Base-by-base conservation (phyloP, 2,329 filamentous ascomycete species). In the Lecanicillium sp. region DNA sequence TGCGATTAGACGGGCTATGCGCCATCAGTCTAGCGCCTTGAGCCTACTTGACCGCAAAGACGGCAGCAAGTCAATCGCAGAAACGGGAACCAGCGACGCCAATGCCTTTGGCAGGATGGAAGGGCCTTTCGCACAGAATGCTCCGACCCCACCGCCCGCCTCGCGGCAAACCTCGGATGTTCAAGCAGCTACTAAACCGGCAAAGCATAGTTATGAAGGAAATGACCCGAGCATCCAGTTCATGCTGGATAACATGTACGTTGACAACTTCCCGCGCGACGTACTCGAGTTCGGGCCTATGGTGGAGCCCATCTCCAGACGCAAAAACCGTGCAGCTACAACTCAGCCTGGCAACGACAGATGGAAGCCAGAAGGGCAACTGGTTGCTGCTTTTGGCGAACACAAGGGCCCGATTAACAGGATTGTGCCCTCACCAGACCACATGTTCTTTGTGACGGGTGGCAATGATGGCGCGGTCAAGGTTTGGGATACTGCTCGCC, bases 401-500 rank as follows among this genome's bases (percentile, higher is more conserved):
- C 92, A 98, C 55, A 80, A 72, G 19, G 87, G 79, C 1, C 77
- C 86, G 7, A 78, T 97, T 46, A 95, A 84, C 53, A 79, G 89
- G 9, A 77, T 97, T 10, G 70, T 84, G 3, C 77, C 87, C 7
- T 82, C 92, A 2, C 87, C 90, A 1, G 92, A 98, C 54, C 90
- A 98, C 57, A 68, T 81, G 4, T 98, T 98, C 64, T 98, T 98
- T 60, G 74, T 96, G 41, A 97, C 92, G 1, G 90, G 81, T 6
- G 90, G 89, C 9, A 87, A 95, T 52, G 92, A 98, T 59, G 87
- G 92, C 3, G 79, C 77, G 6, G 86, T 96, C 41, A 94, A 87
- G 54, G 74, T 98, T 5, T 98, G 92, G 92, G 92, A 98, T 61
- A 84, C 87, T 18, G 81, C 80, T 18, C 77, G 92, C 17, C 71